Base-by-base conservation (phyloP, 1,139 yeast species). In the Yamadazyma kanchanaburiensis region DNA sequence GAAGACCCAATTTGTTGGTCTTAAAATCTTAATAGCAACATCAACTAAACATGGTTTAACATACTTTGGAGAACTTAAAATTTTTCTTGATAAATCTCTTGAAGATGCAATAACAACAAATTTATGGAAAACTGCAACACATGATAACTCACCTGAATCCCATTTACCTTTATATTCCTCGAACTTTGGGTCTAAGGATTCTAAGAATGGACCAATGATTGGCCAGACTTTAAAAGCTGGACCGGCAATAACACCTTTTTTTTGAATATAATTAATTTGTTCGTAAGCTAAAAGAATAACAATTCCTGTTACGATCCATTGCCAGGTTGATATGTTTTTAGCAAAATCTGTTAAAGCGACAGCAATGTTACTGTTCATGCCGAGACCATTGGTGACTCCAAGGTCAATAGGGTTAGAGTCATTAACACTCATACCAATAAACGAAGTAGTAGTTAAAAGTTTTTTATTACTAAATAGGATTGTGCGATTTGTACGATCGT, bases 31-130 rank as follows among this genome's bases (percentile, higher is more conserved):
- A 44, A 79, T 70, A 13, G 97, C 98, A 33, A 88, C 97, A 54
- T 91, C 98, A 42, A 91, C 98, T 38, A 91, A 95, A 67, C 98
- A 91, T 6, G 98, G 98, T 58, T 88, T 88, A 37, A 87, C 96
- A 53, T 71, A 91, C 35, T 77, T 72, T 21, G 96, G 95, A 17
- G 95, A 79, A 49, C 78, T 80, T 48, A 91, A 72, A 39, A 88
- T 80, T 52, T 91, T 91, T 59, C 97, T 77, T 15, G 96, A 85
- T 44, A 91, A 70, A 46, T 89, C 97, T 51, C 96, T 78, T 22
- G 84, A 73, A 6, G 95, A 80, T 8, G 96, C 97, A 60, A 91
- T 88, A 34, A 91, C 94, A 28, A 91, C 98, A 53, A 91, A 91
- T 64, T 91, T 89, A 69, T 91, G 98, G 74, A 91, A 91, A 40